Evolutionary conservation across 495 filamentous ascomycete genomes (phyloP).

Genomic region (Oleoguttula mirabilis): DNA sequence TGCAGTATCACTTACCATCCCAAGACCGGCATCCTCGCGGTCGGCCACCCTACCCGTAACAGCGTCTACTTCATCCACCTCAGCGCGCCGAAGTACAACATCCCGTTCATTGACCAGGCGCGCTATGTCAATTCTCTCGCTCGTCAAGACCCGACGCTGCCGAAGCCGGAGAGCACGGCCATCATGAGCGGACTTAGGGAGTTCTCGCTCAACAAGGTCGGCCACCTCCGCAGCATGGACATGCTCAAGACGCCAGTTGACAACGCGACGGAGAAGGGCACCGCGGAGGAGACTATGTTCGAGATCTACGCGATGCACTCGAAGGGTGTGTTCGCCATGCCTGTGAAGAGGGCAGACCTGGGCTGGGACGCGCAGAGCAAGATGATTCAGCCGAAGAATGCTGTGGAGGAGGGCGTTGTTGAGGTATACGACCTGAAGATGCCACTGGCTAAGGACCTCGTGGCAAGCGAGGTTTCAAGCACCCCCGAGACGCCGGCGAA

Average conservation of each 20-base stretch:
- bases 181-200: slow-evolving; percentile 92
- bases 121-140: slow-evolving; percentile 67
- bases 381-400: slow-evolving; percentile 63
- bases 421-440: slow-evolving; percentile 40
- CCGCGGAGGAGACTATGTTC: slow-evolving; percentile 56
- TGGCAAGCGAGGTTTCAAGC: slow-evolving; percentile 32
- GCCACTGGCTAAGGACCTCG: slow-evolving; percentile 6
- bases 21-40: slow-evolving; percentile 73
- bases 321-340: slow-evolving; percentile 77
- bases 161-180: slow-evolving; percentile 80
- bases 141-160: slow-evolving; percentile 57
- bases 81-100: slow-evolving; percentile 79
- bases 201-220: slow-evolving; percentile 81
- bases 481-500: slow-evolving; percentile 32
- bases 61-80: slow-evolving; percentile 94
- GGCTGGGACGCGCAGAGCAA: slow-evolving; percentile 83
- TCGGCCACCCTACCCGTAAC: slow-evolving; percentile 94
- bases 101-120: slow-evolving; percentile 70
- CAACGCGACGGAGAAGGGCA: slow-evolving; percentile 38
- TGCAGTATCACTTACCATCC: slow-evolving; percentile 94
- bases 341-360: slow-evolving; percentile 73
- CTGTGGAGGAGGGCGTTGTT: slow-evolving; percentile 50
- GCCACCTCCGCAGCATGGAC: slow-evolving; percentile 77
- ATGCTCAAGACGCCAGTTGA: slow-evolving; percentile 55
- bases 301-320: slow-evolving; percentile 97